Evolutionary conservation across 208 protist species (phyloP), one percentile per base, ranked within the genome.

Genomic region (Acanthamoeba triangularis): DNA sequence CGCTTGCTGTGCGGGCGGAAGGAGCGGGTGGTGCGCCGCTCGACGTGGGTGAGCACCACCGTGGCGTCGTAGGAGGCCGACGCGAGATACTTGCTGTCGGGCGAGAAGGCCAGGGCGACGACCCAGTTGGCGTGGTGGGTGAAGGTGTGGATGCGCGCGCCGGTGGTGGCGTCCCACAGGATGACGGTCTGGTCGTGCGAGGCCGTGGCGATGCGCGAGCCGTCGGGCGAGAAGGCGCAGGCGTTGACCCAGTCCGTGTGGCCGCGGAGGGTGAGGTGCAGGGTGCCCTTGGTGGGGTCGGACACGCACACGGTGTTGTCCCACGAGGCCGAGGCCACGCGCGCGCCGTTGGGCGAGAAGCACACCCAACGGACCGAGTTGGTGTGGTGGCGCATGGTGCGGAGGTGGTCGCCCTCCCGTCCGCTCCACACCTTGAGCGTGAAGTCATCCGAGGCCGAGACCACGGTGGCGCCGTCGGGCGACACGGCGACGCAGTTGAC

Each of bases 261-360:
- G 18, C 84, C 90, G 1, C 35, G 78, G n/a, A 97, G 41, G 11
- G 65, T 54, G 6, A 59, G 5, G 11, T 67, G 41, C 3, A 82
- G 90, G 13, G 44, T 41, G 10, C 85, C 67, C 14, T 33, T 93
- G 33, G 2, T 16, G 20, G 96, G 72, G 25, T 96, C 96, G 95
- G 95, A 97, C n/a, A 97, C 28, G 33, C 94, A 95, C 5, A 97
- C 67, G 1, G 93, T 95, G 49, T 93, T 95, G 78, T 96, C 95
- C 63, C 90, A 72, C 0, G 96, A 95, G 2, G 96, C 63, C 25
- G 90, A 82, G 2, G 85, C 96, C 30, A 97, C 44, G 37, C 78
- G 65, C 28, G 49, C 30, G 18, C 69, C 76, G 35, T 90, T 35
- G 7, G 88, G 44, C 18, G 47, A 82, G 33, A 82, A 93, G 44